Evolutionary conservation across 1,284 basidiomycete species (phyloP).

Genomic region (Tetrapyrgos nigripes): DNA sequence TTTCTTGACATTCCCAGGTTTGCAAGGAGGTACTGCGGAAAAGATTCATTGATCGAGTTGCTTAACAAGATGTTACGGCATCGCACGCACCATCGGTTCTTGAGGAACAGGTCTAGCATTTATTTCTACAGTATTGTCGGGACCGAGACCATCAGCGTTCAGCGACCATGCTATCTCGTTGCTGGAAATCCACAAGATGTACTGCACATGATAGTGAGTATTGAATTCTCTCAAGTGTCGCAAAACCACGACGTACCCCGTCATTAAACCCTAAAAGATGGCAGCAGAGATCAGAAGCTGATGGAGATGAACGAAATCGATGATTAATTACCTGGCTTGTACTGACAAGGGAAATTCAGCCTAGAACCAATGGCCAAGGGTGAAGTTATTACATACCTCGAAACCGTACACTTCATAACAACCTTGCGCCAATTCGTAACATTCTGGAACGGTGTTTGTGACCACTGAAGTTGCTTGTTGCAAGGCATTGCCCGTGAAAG

Average conservation of each 20-base stretch:
- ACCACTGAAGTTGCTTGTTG: slow-evolving; percentile 55
- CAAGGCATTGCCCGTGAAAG: slow-evolving; percentile 58
- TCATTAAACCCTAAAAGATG: slow-evolving; percentile 32
- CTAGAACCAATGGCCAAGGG: not conserved
- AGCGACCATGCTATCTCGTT: slow-evolving; percentile 64
- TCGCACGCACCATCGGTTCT: slow-evolving; percentile 63
- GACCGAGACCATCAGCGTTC: slow-evolving; percentile 58
- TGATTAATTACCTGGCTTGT: slow-evolving; percentile 23
- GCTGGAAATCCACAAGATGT: slow-evolving; percentile 67
- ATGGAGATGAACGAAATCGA: not conserved
- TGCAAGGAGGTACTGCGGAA: slow-evolving; percentile 44
- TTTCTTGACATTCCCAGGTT: slow-evolving; percentile 42
- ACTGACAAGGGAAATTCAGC: slow-evolving; percentile 13
- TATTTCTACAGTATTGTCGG: slow-evolving; percentile 58
- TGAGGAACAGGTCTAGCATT: slow-evolving; percentile 64
- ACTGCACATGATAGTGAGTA: slow-evolving; percentile 30
- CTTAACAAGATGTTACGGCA: not conserved
- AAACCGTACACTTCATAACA: slow-evolving; percentile 66
- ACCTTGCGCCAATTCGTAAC: slow-evolving; percentile 46
- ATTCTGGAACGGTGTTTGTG: slow-evolving; percentile 42
- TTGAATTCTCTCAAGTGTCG: not conserved
- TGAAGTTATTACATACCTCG: slow-evolving; percentile 43
- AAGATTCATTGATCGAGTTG: not conserved
- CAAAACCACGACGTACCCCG: slow-evolving; percentile 30
- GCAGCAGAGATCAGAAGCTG: not conserved